phyloP scores from a whole-genome alignment of 306 rosid genomes.

The Gleditsia sinensis region DNA sequence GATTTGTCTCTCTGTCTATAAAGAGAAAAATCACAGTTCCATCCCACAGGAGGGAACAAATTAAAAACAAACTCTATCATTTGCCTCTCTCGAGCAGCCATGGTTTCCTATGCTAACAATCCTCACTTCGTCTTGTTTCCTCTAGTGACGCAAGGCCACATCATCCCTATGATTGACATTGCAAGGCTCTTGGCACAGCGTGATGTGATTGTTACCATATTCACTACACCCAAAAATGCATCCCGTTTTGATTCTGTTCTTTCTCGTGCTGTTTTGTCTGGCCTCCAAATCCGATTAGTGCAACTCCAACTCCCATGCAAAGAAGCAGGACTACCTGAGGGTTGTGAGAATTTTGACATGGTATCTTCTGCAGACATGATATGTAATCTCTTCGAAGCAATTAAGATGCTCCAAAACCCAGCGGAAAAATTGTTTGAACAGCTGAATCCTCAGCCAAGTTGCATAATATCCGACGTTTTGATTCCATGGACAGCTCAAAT shows the following conservation, averaged over 20 bases:
- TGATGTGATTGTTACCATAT: slow-evolving; percentile 40
- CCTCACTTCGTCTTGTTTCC: slow-evolving; percentile 42
- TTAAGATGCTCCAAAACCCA: slow-evolving; percentile 29
- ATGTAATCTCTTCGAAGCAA: slow-evolving; percentile 14
- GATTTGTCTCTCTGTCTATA: neutral
- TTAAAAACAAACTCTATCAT: neutral
- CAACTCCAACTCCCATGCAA: slow-evolving; percentile 33
- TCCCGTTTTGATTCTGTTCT: slow-evolving; percentile 39
- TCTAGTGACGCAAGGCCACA: slow-evolving; percentile 46
- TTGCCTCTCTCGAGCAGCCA: neutral
- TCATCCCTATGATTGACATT: slow-evolving; percentile 46
- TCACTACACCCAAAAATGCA: slow-evolving; percentile 49
- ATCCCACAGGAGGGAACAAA: neutral
- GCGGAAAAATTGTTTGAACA: slow-evolving; percentile 40
- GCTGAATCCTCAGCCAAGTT: slow-evolving; percentile 47
- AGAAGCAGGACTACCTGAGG: slow-evolving; percentile 55
- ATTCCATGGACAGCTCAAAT: slow-evolving; percentile 58
- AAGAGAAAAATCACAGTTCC: neutral
- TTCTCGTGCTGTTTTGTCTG: slow-evolving; percentile 35
- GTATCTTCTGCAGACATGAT: neutral
- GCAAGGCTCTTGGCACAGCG: slow-evolving; percentile 45
- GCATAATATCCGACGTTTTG: slow-evolving; percentile 59
- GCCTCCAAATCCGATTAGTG: slow-evolving; percentile 29
- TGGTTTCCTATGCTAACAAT: neutral
- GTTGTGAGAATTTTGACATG: slow-evolving; percentile 58